Conservation (phyloP, 495 filamentous ascomycete species). For the Symbiotaphrina buchneri region DNA sequence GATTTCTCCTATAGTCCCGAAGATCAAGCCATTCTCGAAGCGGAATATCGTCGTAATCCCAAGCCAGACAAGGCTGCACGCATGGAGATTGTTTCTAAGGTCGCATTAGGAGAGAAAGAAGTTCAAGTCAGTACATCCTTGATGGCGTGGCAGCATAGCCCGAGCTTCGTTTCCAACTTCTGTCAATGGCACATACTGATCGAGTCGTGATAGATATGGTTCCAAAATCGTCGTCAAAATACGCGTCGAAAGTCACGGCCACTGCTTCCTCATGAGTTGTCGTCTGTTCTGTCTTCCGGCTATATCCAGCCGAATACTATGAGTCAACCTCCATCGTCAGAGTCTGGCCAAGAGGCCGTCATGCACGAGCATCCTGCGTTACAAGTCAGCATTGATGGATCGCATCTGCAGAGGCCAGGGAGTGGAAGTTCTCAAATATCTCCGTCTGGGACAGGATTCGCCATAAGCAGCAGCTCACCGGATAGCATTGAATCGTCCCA, state of each 20-base stretch:
- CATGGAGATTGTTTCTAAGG: conserved; percentile 58
- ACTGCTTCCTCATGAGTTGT: conserved; percentile 62
- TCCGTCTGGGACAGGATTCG: no score
- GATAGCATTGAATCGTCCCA: no score
- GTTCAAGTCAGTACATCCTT: conserved; percentile 53
- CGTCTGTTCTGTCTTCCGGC: conserved; percentile 20
- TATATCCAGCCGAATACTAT: conserved; percentile 3
- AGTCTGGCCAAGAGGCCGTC: no score
- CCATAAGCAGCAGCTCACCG: no score
- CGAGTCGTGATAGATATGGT: conserved; percentile 60
- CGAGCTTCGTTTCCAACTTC: background rate
- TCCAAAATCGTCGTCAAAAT: conserved; percentile 93
- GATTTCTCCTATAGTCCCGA: conserved; percentile 31
- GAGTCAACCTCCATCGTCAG: background rate
- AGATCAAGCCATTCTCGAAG: conserved; percentile 79
- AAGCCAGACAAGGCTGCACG: conserved; percentile 87
- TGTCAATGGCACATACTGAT: conserved; percentile 4
- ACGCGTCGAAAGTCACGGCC: conserved; percentile 79
- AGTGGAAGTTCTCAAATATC: no score
- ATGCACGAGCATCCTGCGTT: no score
- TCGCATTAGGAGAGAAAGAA: conserved; percentile 88
- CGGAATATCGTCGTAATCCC: conserved; percentile 62
- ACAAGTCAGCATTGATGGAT: no score
- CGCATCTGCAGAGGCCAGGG: no score
- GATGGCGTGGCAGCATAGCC: background rate